Conservation (phyloP, 208 protist species). For the Zelonia costaricensis region DNA sequence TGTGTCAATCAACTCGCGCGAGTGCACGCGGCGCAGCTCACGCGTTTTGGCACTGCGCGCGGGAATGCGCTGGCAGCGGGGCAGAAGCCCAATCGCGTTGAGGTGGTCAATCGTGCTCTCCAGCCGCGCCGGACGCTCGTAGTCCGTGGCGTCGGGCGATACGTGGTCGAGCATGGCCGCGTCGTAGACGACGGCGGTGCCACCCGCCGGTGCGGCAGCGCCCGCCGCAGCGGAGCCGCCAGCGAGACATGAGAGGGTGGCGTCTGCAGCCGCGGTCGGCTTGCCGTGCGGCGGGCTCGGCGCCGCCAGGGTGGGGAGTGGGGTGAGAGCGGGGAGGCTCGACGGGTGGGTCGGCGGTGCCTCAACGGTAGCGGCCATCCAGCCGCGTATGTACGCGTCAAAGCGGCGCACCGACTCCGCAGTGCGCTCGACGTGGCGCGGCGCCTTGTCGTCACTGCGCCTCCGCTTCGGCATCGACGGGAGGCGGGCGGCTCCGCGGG, state of each 20-base stretch:
- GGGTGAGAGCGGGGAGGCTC: constrained; percentile 13
- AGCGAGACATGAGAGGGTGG: too few relatives aligned
- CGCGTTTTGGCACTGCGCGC: constrained; percentile 50
- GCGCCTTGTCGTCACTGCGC: constrained; percentile 3
- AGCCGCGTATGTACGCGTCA: constrained; percentile 36
- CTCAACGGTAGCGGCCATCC: constrained; percentile 16
- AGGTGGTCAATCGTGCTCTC: constrained; percentile 68
- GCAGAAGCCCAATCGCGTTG: constrained; percentile 49
- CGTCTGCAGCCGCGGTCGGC: neutral
- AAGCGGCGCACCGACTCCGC: constrained; percentile 24
- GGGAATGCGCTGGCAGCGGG: constrained; percentile 44
- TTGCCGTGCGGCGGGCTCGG: neutral
- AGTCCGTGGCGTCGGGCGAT: constrained; percentile 55
- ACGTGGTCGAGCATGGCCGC: constrained; percentile 58
- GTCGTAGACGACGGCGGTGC: constrained; percentile 74
- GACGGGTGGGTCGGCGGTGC: constrained; percentile 2
- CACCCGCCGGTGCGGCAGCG: neutral
- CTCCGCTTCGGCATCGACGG: constrained; percentile 23
- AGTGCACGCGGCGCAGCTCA: constrained; percentile 82
- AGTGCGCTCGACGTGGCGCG: constrained; percentile 1
- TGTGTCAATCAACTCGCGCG: constrained; percentile 58
- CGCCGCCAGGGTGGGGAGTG: constrained; percentile 4
- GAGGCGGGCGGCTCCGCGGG: too few relatives aligned
- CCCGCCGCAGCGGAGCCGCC: neutral
- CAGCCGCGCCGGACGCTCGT: constrained; percentile 77